A percentile compares a stretch with the other conserved stretches of the same genome.
Evolutionary conservation across 2,329 filamentous ascomycete genomes (phyloP).

Genomic region (Apiospora hydei): DNA sequence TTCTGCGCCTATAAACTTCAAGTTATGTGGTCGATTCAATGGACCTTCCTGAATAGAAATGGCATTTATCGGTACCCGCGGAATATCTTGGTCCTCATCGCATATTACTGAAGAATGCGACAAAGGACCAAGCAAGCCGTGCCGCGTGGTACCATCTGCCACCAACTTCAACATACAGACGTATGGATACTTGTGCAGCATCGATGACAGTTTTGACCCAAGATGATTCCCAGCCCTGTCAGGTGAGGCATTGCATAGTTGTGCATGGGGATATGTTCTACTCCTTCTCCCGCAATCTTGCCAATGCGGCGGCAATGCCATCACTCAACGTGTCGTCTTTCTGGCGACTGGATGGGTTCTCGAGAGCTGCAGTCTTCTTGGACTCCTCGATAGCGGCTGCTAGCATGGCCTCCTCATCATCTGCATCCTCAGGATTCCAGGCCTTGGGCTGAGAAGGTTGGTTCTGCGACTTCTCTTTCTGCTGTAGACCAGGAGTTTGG

Average conservation of each 20-base stretch:
- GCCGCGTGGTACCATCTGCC: background rate
- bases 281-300: constrained; percentile 60
- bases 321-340: constrained; percentile 57
- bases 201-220: background rate
- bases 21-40: background rate
- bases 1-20: background rate
- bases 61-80: background rate
- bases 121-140: background rate
- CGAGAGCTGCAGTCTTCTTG: constrained; percentile 47
- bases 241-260: too few species aligned
- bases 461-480: constrained; percentile 33
- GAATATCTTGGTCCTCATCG: background rate
- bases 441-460: constrained; percentile 43
- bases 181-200: background rate
- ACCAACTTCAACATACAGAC: background rate
- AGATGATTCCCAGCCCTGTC: too few species aligned
- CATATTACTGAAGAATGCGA: background rate
- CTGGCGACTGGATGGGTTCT: constrained; percentile 33
- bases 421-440: constrained; percentile 51
- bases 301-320: constrained; percentile 67
- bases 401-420: constrained; percentile 58
- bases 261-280: constrained; percentile 23
- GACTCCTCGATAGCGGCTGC: constrained; percentile 56
- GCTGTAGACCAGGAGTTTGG: constrained; percentile 34
- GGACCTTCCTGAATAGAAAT: constrained; percentile 12